Conservation (phyloP, 2,329 filamentous ascomycete species). For the Colletotrichum lupini region DNA sequence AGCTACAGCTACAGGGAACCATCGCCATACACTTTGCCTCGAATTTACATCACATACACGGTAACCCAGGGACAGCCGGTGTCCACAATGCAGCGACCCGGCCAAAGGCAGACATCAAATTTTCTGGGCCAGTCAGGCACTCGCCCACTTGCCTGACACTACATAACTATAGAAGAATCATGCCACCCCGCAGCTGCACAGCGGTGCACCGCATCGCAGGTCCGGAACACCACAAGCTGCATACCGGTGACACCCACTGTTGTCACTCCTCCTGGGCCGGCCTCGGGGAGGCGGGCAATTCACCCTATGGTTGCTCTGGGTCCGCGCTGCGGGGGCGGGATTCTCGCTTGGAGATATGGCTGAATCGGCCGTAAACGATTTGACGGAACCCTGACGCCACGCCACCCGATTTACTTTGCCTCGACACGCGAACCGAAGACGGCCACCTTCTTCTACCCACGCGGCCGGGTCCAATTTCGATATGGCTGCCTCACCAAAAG, state of each 20-base stretch:
- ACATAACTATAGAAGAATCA: slow-evolving; percentile 13
- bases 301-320: background rate
- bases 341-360: slow-evolving; percentile 23
- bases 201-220: slow-evolving; percentile 6
- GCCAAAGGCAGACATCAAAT: background rate
- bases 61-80: background rate
- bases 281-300: slow-evolving; percentile 3
- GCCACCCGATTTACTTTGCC: slow-evolving; percentile 25
- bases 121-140: slow-evolving; percentile 1
- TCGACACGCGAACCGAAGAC: slow-evolving; percentile 28
- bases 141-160: slow-evolving; percentile 13
- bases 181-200: slow-evolving; percentile 30
- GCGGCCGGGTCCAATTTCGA: slow-evolving; percentile 10
- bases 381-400: slow-evolving; percentile 26
- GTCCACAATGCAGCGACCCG: background rate
- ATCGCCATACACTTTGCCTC: background rate
- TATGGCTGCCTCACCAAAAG: slow-evolving; percentile 8
- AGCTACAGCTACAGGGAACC: background rate
- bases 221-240: slow-evolving; percentile 21
- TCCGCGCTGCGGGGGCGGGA: slow-evolving; percentile 5
- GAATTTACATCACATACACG: background rate
- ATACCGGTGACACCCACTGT: slow-evolving; percentile 17
- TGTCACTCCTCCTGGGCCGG: background rate
- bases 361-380: slow-evolving; percentile 24
- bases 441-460: slow-evolving; percentile 7